Conservation (phyloP, 768 basidiomycete species). For the Leccinum sublutescens region DNA sequence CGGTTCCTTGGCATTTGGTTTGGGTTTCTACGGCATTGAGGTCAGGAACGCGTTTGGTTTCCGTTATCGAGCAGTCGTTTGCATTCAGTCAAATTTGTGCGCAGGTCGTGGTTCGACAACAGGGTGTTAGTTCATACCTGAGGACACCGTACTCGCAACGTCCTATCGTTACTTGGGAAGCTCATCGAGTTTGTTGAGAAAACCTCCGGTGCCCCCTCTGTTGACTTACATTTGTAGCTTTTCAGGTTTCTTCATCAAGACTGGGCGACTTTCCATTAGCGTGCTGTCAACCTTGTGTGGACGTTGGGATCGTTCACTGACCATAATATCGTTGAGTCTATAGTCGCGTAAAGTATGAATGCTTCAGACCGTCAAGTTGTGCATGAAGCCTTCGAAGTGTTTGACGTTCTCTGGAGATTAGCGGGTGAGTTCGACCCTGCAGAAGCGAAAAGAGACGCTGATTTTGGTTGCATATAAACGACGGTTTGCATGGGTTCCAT, state of each 20-base stretch:
- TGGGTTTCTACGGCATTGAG: conserved; percentile 57
- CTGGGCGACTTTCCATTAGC: conserved; percentile 71
- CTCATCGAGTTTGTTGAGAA: conserved; percentile 45
- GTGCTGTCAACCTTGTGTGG: conserved; percentile 82
- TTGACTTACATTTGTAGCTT: conserved; percentile 43
- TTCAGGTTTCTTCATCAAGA: conserved; percentile 71
- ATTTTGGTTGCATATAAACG: conserved; percentile 50
- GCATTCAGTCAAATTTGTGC: conserved; percentile 48
- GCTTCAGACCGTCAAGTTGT: conserved; percentile 47
- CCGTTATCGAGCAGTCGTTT: conserved; percentile 55
- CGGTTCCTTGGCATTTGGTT: conserved; percentile 55
- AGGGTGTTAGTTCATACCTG: conserved; percentile 31
- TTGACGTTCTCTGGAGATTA: conserved; percentile 90
- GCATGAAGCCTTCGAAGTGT: conserved; percentile 73
- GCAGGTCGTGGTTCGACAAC: conserved; percentile 32
- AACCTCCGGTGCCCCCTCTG: conserved; percentile 27
- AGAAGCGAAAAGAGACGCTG: background rate
- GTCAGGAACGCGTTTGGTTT: conserved; percentile 49
- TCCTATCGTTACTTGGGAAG: conserved; percentile 49
- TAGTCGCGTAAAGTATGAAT: conserved; percentile 70
- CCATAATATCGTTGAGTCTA: conserved; percentile 71
- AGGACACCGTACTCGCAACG: conserved; percentile 52
- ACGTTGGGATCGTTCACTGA: conserved; percentile 53
- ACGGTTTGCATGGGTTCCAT: conserved; percentile 77
- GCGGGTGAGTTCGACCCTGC: conserved; percentile 53